Evolutionary conservation across 768 basidiomycete species (phyloP).

Genomic region (Russula sp.): DNA sequence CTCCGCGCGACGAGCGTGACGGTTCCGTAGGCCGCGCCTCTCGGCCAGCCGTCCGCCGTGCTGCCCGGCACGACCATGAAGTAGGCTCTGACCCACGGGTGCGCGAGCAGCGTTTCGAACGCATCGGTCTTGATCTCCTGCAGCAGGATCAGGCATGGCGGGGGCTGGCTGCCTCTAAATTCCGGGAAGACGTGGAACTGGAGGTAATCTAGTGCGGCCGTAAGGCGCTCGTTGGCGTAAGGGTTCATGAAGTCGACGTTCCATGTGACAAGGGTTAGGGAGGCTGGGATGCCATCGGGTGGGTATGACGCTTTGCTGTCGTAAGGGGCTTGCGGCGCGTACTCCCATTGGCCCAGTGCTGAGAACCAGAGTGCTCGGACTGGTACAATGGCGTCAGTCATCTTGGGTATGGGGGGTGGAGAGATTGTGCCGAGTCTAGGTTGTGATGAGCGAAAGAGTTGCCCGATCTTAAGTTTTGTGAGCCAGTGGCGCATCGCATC

Average conservation of each 20-base stretch:
- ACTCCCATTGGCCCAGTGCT: constrained; percentile 5
- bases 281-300: constrained; percentile 31
- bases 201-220: constrained; percentile 47
- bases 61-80: constrained; percentile 55
- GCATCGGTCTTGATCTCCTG: constrained; percentile 55
- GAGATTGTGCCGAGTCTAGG: neutral
- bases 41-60: constrained; percentile 47
- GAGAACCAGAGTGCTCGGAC: neutral
- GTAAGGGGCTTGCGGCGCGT: constrained; percentile 32
- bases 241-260: constrained; percentile 52
- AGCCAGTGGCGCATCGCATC: neutral
- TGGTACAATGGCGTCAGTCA: neutral
- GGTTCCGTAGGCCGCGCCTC: constrained; percentile 49
- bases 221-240: constrained; percentile 40
- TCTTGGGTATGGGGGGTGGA: neutral
- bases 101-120: constrained; percentile 43
- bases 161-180: constrained; percentile 38
- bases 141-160: constrained; percentile 58
- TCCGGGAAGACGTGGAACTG: constrained; percentile 47
- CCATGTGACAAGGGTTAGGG: constrained; percentile 61
- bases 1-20: constrained; percentile 62
- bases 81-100: constrained; percentile 57
- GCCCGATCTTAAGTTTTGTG: neutral
- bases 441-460: neutral
- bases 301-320: constrained; percentile 28